Evolutionary conservation across 768 basidiomycete genomes (phyloP).

Genomic region (Pilatotrama ljubarskyi): DNA sequence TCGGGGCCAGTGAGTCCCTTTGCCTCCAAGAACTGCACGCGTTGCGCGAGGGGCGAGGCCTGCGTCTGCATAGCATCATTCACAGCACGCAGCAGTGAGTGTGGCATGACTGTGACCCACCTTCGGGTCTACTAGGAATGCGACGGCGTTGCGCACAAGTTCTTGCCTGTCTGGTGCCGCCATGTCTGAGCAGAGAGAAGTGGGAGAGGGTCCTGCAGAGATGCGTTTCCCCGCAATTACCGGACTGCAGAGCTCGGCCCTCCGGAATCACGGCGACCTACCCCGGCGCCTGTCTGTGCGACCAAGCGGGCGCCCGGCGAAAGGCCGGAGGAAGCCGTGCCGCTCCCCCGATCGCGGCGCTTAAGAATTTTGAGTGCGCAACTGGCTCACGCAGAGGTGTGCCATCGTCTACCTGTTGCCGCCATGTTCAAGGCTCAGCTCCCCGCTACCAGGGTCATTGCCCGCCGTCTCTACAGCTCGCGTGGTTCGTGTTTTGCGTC

Average conservation of each 20-base stretch:
- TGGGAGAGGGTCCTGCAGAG: not conserved
- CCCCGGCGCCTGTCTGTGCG: not conserved
- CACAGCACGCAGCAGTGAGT: not conserved
- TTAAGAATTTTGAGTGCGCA: conserved; percentile 15
- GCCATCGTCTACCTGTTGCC: conserved; percentile 16
- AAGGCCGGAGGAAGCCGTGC: conserved; percentile 19
- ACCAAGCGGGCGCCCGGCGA: conserved; percentile 4
- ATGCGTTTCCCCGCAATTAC: conserved; percentile 8
- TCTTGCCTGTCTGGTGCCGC: conserved; percentile 64
- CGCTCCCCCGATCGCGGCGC: conserved; percentile 7
- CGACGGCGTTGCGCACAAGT: conserved; percentile 77
- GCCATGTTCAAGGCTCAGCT: conserved; percentile 50
- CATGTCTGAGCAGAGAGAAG: conserved; percentile 34
- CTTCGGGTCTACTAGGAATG: conserved; percentile 84
- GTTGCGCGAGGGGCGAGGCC: conserved; percentile 76
- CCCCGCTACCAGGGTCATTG: conserved; percentile 50
- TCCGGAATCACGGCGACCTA: conserved; percentile 4
- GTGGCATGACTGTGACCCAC: conserved; percentile 39
- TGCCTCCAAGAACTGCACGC: conserved; percentile 91
- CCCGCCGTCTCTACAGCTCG: conserved; percentile 46
- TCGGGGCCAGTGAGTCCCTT: conserved; percentile 85
- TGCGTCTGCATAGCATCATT: conserved; percentile 52
- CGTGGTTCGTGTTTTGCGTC: conserved; percentile 37
- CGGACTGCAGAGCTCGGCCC: conserved; percentile 1
- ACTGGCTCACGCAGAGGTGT: conserved; percentile 1